Percentiles rank a stretch among this genome's conserved stretches.
Evolutionary conservation across 192 early-diverging fungal genomes (phyloP).

Genomic region (Coemansia sp.): DNA sequence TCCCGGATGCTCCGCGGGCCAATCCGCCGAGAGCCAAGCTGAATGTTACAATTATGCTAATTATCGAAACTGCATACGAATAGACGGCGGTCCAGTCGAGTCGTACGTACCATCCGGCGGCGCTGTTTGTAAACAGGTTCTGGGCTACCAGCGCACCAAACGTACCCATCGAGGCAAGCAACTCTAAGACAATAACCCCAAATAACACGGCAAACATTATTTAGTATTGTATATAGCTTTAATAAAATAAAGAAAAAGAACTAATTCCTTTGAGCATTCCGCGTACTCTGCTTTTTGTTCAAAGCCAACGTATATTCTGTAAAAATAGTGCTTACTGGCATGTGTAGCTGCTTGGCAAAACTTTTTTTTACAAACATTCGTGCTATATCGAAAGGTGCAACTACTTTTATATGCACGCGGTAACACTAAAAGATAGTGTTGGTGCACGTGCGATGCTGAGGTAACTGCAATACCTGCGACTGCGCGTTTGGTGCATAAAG

Average conservation of each 20-base stretch:
- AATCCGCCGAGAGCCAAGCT: slow-evolving; percentile 30
- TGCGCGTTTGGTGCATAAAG: no score
- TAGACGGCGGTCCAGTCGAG: slow-evolving; percentile 50
- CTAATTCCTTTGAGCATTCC: neutral
- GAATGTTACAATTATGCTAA: slow-evolving; percentile 31
- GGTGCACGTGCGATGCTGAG: no score
- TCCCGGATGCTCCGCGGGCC: slow-evolving; percentile 16
- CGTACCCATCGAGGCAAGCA: slow-evolving; percentile 46
- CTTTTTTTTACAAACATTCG: slow-evolving; percentile 12
- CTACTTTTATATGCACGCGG: neutral
- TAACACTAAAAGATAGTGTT: neutral
- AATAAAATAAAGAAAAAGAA: neutral
- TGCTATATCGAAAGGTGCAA: neutral
- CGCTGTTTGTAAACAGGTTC: slow-evolving; percentile 50
- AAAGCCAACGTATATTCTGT: neutral
- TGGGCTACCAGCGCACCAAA: slow-evolving; percentile 44
- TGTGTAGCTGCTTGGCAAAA: neutral
- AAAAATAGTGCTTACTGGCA: neutral
- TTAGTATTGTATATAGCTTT: neutral
- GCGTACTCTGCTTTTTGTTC: neutral
- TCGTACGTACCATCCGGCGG: slow-evolving; percentile 40
- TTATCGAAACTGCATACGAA: slow-evolving; percentile 31
- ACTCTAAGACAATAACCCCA: slow-evolving; percentile 31
- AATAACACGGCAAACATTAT: slow-evolving; percentile 39
- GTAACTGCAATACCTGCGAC: no score